Evolutionary conservation across 1,284 basidiomycete species (phyloP).

Genomic region (Cutaneotrichosporon cyanovorans): DNA sequence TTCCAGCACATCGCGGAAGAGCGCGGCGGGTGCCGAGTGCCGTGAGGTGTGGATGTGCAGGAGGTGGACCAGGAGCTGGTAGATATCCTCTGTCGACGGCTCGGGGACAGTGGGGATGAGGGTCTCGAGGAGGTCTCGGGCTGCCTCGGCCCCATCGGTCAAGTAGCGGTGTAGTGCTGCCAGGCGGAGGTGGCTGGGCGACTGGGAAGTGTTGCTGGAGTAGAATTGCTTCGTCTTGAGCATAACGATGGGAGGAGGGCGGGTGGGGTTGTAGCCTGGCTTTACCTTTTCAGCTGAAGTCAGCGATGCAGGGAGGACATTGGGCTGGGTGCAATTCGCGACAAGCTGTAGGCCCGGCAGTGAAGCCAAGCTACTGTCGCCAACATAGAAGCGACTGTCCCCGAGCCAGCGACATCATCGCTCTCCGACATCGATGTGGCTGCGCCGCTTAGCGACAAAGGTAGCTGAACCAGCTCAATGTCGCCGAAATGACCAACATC

Average conservation of each 20-base stretch:
- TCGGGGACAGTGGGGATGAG: slow-evolving; percentile 11
- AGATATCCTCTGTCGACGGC: slow-evolving; percentile 35
- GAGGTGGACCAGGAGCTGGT: slow-evolving; percentile 40
- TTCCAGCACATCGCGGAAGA: slow-evolving; percentile 41
- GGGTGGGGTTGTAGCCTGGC: neutral
- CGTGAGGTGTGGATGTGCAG: slow-evolving; percentile 36
- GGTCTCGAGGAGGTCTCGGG: slow-evolving; percentile 12
- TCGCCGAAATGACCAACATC: too few relatives aligned
- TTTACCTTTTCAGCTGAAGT: neutral
- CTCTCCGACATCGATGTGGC: too few relatives aligned
- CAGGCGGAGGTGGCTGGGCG: slow-evolving; percentile 21
- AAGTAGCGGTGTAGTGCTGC: slow-evolving; percentile 28
- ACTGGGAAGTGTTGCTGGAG: slow-evolving; percentile 2
- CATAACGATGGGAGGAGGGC: slow-evolving; percentile 20
- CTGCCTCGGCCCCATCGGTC: slow-evolving; percentile 21
- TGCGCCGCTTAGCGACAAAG: too few relatives aligned
- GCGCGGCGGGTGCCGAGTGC: slow-evolving; percentile 27
- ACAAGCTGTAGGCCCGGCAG: too few relatives aligned
- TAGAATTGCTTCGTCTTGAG: slow-evolving; percentile 33
- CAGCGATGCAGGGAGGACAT: too few relatives aligned
- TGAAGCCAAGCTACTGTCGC: too few relatives aligned
- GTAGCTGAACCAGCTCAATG: too few relatives aligned
- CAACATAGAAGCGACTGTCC: too few relatives aligned
- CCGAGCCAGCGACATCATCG: too few relatives aligned
- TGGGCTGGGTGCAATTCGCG: too few relatives aligned